Conservation (phyloP, 2,329 filamentous ascomycete species). For the Pseudomassariella vexata region DNA sequence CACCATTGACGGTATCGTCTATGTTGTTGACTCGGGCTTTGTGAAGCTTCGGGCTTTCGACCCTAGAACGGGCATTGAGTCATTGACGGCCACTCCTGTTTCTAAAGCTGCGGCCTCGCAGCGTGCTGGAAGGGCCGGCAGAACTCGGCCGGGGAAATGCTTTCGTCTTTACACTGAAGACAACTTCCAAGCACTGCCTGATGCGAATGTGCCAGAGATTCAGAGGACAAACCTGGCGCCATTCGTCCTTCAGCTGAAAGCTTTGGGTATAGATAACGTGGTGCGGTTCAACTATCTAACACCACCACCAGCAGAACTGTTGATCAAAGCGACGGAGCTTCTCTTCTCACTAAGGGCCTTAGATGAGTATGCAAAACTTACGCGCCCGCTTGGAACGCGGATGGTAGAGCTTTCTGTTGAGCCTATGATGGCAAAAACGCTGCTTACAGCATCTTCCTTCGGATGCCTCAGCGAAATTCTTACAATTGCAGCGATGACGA, state of each 20-base stretch:
- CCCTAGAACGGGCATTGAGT: constrained; percentile 79
- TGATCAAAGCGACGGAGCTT: constrained; percentile 81
- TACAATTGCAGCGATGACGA: constrained; percentile 91
- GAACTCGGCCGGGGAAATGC: constrained; percentile 88
- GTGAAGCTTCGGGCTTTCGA: constrained; percentile 87
- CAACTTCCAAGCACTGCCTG: constrained; percentile 58
- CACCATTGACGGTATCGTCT: constrained; percentile 87
- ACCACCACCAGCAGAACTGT: constrained; percentile 75
- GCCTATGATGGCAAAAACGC: constrained; percentile 89
- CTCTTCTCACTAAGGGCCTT: constrained; percentile 82
- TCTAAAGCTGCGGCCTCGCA: constrained; percentile 93
- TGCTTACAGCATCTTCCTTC: constrained; percentile 71
- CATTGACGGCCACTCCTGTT: constrained; percentile 72
- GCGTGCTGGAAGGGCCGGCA: constrained; percentile 81
- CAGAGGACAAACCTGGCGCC: constrained; percentile 88
- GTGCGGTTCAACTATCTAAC: constrained; percentile 86
- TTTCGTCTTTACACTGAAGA: constrained; percentile 86
- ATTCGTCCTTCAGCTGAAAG: constrained; percentile 85
- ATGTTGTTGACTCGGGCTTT: constrained; percentile 85
- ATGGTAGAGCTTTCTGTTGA: constrained; percentile 94
- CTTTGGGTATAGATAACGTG: constrained; percentile 91
- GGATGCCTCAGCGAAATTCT: constrained; percentile 80
- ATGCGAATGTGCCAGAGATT: constrained; percentile 80
- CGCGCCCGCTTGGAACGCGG: constrained; percentile 75
- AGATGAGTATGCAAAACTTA: constrained; percentile 86